These are phyloP conservation scores for Saccharomyces pastorianus DNA, from an alignment of 1,139 yeast genomes.

Conservation along the genomic window DNA sequence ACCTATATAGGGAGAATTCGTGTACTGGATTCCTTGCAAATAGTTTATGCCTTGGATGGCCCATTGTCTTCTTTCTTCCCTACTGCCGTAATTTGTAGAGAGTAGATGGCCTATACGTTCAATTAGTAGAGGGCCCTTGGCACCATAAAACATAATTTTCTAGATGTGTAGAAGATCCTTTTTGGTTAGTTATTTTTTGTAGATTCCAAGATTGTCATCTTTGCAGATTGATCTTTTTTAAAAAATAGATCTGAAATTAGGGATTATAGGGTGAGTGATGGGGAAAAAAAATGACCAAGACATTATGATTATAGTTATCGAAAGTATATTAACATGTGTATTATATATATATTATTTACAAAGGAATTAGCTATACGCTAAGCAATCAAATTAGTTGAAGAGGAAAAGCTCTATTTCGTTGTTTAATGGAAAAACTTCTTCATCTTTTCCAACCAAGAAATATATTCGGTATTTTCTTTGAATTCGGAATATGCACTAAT, in stretches of 20 bases:
- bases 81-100: slow-evolving; percentile 3
- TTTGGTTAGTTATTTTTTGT: background rate
- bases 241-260: too few species aligned
- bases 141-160: background rate
- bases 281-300: background rate
- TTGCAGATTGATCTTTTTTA: too few species aligned
- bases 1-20: slow-evolving; percentile 14
- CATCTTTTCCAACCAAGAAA: slow-evolving; percentile 66
- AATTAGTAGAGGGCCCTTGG: slow-evolving; percentile 10
- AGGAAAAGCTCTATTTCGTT: background rate
- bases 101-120: slow-evolving; percentile 16
- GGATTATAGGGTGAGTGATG: too few species aligned
- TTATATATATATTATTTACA: background rate
- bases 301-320: too few species aligned
- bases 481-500: slow-evolving; percentile 66
- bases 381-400: too few species aligned
- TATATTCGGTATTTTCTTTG: slow-evolving; percentile 82
- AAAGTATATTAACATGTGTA: background rate
- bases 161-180: background rate
- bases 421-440: slow-evolving; percentile 44
- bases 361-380: background rate
- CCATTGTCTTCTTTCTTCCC: slow-evolving; percentile 8
- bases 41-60: slow-evolving; percentile 12
- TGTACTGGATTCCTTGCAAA: slow-evolving; percentile 8
- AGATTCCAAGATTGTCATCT: background rate